phyloP scores from a whole-genome alignment of 225 moss, liverwort and hornwort genomes.

The Sphagnum tenellum region DNA sequence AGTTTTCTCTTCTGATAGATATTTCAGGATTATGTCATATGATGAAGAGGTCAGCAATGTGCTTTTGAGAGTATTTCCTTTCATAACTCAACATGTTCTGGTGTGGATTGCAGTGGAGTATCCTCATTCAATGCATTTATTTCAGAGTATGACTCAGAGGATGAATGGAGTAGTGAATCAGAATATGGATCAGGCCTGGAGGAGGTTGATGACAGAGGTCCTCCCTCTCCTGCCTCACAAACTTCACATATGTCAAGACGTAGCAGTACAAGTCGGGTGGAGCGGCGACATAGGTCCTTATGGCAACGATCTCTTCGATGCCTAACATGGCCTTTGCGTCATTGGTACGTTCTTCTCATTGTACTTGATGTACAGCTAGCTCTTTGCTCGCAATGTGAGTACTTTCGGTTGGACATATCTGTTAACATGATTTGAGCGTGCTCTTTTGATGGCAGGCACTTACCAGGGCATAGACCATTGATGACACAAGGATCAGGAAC shows the following conservation, averaged over 20 bases:
- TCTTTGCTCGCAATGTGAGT: no score
- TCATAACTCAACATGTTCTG: no score
- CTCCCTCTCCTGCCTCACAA: conserved; percentile 62
- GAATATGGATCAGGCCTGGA: conserved; percentile 59
- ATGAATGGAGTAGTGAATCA: conserved; percentile 44
- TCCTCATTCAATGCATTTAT: conserved; percentile 88
- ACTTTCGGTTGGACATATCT: no score
- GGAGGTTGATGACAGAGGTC: conserved; percentile 46
- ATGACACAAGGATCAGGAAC: conserved; percentile 6
- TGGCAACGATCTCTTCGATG: conserved; percentile 31
- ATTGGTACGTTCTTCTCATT: no score
- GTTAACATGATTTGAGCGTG: no score
- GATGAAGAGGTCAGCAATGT: no score
- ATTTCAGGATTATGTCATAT: no score
- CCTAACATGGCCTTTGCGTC: conserved; percentile 17
- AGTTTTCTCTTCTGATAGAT: no score
- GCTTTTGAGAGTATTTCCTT: no score
- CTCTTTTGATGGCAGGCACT: no score
- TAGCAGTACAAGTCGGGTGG: conserved; percentile 40
- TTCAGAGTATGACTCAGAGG: conserved; percentile 64
- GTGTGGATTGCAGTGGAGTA: conserved; percentile 52
- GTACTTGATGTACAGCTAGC: no score
- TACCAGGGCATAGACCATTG: not conserved
- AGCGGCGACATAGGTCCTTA: conserved; percentile 27
- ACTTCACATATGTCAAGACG: conserved; percentile 47